phyloP scores from a whole-genome alignment of 495 filamentous ascomycete species.

The Penicillium goetzii region DNA sequence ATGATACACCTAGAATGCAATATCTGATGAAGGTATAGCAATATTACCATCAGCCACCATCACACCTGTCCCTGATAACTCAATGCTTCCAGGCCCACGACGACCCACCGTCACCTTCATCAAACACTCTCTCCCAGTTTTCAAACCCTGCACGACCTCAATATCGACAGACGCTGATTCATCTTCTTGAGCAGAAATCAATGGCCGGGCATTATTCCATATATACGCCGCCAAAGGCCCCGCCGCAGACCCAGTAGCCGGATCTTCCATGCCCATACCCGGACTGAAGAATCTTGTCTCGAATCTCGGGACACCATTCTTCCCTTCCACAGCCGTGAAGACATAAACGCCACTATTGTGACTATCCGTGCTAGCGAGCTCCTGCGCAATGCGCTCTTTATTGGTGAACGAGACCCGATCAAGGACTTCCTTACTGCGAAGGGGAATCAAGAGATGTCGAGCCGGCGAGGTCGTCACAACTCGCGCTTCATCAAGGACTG shows the following conservation, averaged over 20 bases:
- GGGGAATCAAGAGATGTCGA: background rate
- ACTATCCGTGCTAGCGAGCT: background rate
- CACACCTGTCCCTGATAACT: background rate
- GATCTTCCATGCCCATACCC: background rate
- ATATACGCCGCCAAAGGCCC: constrained; percentile 1
- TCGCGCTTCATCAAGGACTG: background rate
- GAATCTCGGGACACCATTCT: background rate
- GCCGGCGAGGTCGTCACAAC: background rate
- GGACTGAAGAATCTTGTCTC: background rate
- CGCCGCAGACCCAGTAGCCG: background rate
- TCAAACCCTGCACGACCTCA: background rate
- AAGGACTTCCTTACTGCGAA: background rate
- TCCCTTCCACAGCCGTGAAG: background rate
- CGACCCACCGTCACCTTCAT: background rate
- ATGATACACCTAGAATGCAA: background rate
- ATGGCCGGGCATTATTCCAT: background rate
- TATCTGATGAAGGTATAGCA: background rate
- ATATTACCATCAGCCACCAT: background rate
- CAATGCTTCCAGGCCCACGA: background rate
- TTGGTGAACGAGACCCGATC: background rate
- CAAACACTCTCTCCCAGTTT: background rate
- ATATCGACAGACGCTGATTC: background rate
- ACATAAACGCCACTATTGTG: background rate
- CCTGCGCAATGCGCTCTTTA: background rate
- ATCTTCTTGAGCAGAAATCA: background rate